Conservation (phyloP, 2,329 filamentous ascomycete genomes). For the Phoma sp. region DNA sequence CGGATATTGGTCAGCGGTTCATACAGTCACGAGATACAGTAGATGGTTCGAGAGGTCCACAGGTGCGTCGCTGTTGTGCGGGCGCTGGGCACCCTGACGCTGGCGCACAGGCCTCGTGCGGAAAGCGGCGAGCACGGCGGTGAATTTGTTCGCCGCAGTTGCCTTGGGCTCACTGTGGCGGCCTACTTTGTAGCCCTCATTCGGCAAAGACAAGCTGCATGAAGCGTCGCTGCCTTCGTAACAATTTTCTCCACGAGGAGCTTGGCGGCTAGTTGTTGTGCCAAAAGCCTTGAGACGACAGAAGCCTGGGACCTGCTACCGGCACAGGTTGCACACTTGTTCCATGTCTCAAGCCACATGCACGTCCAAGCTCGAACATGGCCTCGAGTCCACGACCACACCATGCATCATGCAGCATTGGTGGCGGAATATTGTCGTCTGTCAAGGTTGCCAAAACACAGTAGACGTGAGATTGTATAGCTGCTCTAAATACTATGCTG, state of each 20-base stretch:
- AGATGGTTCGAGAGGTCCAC: constrained; percentile 15
- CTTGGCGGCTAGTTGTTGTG: too few species aligned
- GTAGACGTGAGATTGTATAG: not conserved
- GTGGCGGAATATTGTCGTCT: not conserved
- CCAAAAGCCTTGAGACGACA: too few species aligned
- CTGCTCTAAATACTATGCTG: not conserved
- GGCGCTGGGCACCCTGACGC: constrained; percentile 11
- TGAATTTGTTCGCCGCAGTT: constrained; percentile 25
- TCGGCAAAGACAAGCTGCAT: not conserved
- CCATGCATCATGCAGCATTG: too few species aligned
- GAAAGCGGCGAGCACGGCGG: constrained; percentile 19
- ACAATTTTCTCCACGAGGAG: not conserved
- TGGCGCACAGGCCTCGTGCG: constrained; percentile 13
- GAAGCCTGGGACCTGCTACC: too few species aligned
- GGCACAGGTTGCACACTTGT: constrained; percentile 1
- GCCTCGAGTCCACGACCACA: not conserved
- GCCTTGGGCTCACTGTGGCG: constrained; percentile 17
- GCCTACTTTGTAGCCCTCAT: constrained; percentile 5
- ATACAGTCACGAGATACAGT: constrained; percentile 31
- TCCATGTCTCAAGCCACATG: constrained; percentile 5
- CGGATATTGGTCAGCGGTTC: constrained; percentile 35
- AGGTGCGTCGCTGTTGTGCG: constrained; percentile 19
- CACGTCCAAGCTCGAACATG: not conserved
- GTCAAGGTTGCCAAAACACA: not conserved
- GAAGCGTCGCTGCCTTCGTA: not conserved